Evolutionary conservation across 352 stramenopile genomes (phyloP), one percentile per base, ranked within the genome.

Genomic region (Pythium phragmiticola): DNA sequence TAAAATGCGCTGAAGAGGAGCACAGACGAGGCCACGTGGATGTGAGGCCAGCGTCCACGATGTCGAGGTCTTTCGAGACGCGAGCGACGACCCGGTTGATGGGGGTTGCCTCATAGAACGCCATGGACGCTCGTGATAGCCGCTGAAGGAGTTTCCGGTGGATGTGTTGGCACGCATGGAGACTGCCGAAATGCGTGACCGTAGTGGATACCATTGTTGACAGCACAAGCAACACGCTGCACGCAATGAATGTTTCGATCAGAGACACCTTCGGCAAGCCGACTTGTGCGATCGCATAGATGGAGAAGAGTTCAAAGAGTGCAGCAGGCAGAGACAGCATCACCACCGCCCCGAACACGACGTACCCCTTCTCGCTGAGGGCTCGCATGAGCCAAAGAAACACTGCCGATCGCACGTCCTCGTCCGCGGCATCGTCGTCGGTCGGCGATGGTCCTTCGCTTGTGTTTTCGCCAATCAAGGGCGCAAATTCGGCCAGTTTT

Each of bases 321-420:
- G 33, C 21, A 21, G 52, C 21, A 4, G 36, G 5, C 16, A 66
- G 8, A n/a, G 51, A 48, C 11, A 66, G 23, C 13, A 11, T 19
- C 78, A 75, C 41, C 78, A 69, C 34, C 65, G 88, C 46, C 71
- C 58, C 52, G 57, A 60, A 60, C 72, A 73, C 46, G 72, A 69
- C 6, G 67, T 57, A 14, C 69, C 52, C 69, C 94, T 63, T 60
- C 89, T 76, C 39, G 80, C 90, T 89, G 88, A 98, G 59, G 90
- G 90, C 14, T 86, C 96, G 23, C 2, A 66, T n/a, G 5, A 99
- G 75, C 92, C 93, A 98, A 14, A 88, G 26, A 4, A 76, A 82
- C 19, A 78, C 68, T 6, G 79, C 78, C 70, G n/a, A 77, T 72
- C 21, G 77, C 73, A 16, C 78, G 75, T 89, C 77, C 46, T 92